Percentiles rank a stretch among this genome's conserved stretches.
phyloP scores from a whole-genome alignment of 805 yeast genomes.

The Metschnikowia cubensis region DNA sequence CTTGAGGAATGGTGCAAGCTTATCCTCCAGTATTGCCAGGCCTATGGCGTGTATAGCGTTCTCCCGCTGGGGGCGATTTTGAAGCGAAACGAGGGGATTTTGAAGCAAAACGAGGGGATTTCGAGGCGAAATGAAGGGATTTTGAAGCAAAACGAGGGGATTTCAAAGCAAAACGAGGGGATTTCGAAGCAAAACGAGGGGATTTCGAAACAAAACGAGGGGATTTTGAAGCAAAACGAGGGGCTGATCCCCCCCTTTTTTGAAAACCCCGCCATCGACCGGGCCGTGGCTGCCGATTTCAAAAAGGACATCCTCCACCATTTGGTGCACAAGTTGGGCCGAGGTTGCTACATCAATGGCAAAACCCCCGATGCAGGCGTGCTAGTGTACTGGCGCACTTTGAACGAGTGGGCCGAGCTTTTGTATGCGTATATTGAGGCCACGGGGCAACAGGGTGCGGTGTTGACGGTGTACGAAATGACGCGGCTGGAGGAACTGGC shows the following conservation, averaged over 20 bases:
- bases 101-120: conserved; percentile 21
- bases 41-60: conserved; percentile 37
- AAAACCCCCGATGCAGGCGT: conserved; percentile 64
- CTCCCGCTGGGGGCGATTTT: conserved; percentile 28
- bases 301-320: conserved; percentile 51
- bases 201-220: too few species aligned
- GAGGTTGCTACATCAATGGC: conserved; percentile 52
- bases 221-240: conserved; percentile 19
- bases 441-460: conserved; percentile 73
- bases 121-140: too few species aligned
- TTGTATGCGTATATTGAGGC: conserved; percentile 44
- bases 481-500: conserved; percentile 52
- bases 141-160: too few species aligned
- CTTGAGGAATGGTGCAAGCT: conserved; percentile 71
- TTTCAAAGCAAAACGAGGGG: conserved; percentile 19
- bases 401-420: conserved; percentile 36
- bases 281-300: conserved; percentile 54
- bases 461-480: conserved; percentile 80
- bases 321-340: conserved; percentile 49
- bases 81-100: conserved; percentile 7
- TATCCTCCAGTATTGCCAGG: conserved; percentile 57
- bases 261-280: conserved; percentile 45
- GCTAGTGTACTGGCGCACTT: conserved; percentile 59
- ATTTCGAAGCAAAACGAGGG: conserved; percentile 19
- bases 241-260: conserved; percentile 35